Evolutionary conservation across 352 stramenopile genomes (phyloP).

Genomic region (Phytophthora ohioensis): DNA sequence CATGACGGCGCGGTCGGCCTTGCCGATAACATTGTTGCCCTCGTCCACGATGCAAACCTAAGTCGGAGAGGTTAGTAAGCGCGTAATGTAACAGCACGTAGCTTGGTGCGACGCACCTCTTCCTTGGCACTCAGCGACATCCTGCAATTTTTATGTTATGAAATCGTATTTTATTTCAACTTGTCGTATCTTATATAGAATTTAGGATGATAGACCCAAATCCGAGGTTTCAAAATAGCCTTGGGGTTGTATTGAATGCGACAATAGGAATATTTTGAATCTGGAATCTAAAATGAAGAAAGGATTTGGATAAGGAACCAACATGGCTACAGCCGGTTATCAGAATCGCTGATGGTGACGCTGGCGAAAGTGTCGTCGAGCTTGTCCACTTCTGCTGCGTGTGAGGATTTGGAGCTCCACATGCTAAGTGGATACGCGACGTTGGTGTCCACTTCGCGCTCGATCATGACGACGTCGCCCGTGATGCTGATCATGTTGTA

Average conservation of each 20-base stretch:
- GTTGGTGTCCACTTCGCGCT: constrained; percentile 57
- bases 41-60: constrained; percentile 89
- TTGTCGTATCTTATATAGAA: no score
- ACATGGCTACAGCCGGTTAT: no score
- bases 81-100: not conserved
- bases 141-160: not conserved
- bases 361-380: constrained; percentile 29
- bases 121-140: constrained; percentile 69
- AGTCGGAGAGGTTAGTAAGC: not conserved
- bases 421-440: constrained; percentile 37
- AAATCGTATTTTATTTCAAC: not conserved
- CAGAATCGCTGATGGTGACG: no score
- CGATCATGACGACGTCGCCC: constrained; percentile 85
- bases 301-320: no score
- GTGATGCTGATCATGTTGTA: constrained; percentile 95
- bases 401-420: constrained; percentile 45
- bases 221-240: no score
- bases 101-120: constrained; percentile 38
- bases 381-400: constrained; percentile 21
- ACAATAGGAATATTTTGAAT: no score
- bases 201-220: no score
- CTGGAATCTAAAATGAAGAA: no score
- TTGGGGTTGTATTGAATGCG: no score
- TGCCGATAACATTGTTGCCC: constrained; percentile 84
- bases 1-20: constrained; percentile 85